Evolutionary conservation across 2,329 filamentous ascomycete genomes (phyloP), one percentile per base, ranked within the genome.

Genomic region (Daldinia eschscholtzii): DNA sequence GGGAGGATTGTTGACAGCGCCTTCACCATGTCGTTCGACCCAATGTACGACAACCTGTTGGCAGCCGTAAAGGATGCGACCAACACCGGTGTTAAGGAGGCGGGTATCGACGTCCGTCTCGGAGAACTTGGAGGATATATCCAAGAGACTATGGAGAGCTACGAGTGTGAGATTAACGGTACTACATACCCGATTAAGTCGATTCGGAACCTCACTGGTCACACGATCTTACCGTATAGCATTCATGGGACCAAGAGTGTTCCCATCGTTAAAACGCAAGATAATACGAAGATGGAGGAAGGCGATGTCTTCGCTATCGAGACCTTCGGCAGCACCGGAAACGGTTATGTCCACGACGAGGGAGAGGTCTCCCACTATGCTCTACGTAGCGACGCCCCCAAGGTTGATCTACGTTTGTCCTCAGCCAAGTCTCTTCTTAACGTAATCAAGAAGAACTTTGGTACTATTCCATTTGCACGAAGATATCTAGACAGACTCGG

Each of bases 201-300:
- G 72, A 95, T 97, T 78, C 91, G 92, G 72, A 96, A 96, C 82
- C 85, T 97, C 68, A 95, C 92, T 77, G 94, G 93, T 9, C 94
- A 98, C 83, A 95, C 92, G 73, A 98, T 98, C 77, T 86, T 93
- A 64, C 94, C 90, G 69, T 96, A 94, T 84, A 90, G 89, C 79
- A 98, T 98, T 75, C 94, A 98, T 82, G 94, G 94, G 65, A 92
- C 89, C 75, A 98, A 98, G 86, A 94, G 92, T 73, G 93, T 98
- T 58, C 95, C 94, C 0, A 97, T 98, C 76, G 93, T 98, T 71
- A 97, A 97, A 84, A 91, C 89, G 70, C 88, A 88, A 70, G 93
- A 97, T 77, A 89, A 91, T 79, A 97, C 93, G 59, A 97, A 97
- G 86, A 98, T 98, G 95, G 94, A 98, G 83, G 95, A 98, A 82